Base-by-base conservation (phyloP, 306 rosid species). In the Ormosia semicastrata region DNA sequence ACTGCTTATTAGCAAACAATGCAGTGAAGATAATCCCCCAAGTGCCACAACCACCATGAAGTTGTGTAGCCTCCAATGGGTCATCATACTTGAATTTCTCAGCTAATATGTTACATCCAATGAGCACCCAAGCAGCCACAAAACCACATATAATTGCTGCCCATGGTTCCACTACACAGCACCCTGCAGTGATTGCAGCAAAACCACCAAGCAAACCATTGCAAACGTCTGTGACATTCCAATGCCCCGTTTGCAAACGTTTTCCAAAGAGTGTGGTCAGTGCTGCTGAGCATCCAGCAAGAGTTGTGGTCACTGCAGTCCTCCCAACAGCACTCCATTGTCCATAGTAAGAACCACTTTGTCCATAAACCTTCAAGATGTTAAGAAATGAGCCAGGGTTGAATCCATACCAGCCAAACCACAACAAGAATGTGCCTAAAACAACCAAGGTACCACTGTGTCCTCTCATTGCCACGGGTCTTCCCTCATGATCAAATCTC, bases 321-420 rank as follows among this genome's bases (percentile, higher is more conserved):
- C 92, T 76, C 2, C 92, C 90, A 2, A 89, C 9, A 8, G 86
- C 89, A 24, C 92, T 89, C 89, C 92, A 89, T 58, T 89, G 92
- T 0, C 92, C 92, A n/a, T 89, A 89, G 56, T 39, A 89, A 0
- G 87, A 77, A 5, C 72, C 86, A 36, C 77, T 76, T 4, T 33
- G 11, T 1, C 87, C 87, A 0, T 87, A 89, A 3, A 66, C 40
- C 79, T 85, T 89, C 34, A 58, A n/a, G 14, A 89, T 89, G 80
- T 70, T 86, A 13, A 87, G 13, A 37, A 89, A 89, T 0, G 92
- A 89, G 5, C 92, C 92, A 10, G 90, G 87, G 71, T 89, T 89
- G 76, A 89, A 89, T 2, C 92, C 92, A 15, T 89, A 86, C 92
- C 92, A 89, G 8, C 92, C 92, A 59, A 89, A 89, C 92, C 92